Percentiles rank a stretch among this genome's conserved stretches.
Conservation (phyloP, 805 yeast genomes). For the Saccharomycopsis schoenii region DNA sequence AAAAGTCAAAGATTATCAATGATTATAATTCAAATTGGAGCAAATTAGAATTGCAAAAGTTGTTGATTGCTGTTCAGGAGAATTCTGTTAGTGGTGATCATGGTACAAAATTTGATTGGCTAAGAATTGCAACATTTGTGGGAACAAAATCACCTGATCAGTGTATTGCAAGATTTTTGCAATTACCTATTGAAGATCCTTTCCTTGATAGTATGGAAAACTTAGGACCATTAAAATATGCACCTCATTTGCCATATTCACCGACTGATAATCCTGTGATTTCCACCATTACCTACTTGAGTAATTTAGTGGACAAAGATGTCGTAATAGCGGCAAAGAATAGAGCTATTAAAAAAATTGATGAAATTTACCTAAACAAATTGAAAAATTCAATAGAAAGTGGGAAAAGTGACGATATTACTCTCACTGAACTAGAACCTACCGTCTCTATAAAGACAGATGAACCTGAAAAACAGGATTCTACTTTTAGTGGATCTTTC, state of each 20-base stretch:
- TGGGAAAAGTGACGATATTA: slow-evolving; percentile 12
- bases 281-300: slow-evolving; percentile 83
- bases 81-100: slow-evolving; percentile 4
- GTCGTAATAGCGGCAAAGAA: slow-evolving; percentile 29
- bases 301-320: slow-evolving; percentile 75
- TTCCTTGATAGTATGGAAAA: slow-evolving; percentile 35
- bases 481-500: slow-evolving; percentile 21
- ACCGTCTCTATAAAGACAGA: slow-evolving; percentile 14
- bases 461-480: not conserved
- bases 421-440: slow-evolving; percentile 15
- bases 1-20: slow-evolving; percentile 29
- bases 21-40: slow-evolving; percentile 46
- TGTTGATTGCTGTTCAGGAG: slow-evolving; percentile 29
- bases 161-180: slow-evolving; percentile 70
- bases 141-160: slow-evolving; percentile 67
- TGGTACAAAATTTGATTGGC: slow-evolving; percentile 57
- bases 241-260: slow-evolving; percentile 77
- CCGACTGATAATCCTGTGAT: slow-evolving; percentile 88
- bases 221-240: slow-evolving; percentile 68
- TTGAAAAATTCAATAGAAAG: slow-evolving; percentile 17
- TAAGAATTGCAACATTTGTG: slow-evolving; percentile 53
- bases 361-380: slow-evolving; percentile 17
- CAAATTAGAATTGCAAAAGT: slow-evolving; percentile 44
- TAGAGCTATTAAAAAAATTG: slow-evolving; percentile 19
- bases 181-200: slow-evolving; percentile 72